Evolutionary conservation across 2,329 filamentous ascomycete species (phyloP), one percentile per base, ranked within the genome.

Genomic region (Neonectria hederae): DNA sequence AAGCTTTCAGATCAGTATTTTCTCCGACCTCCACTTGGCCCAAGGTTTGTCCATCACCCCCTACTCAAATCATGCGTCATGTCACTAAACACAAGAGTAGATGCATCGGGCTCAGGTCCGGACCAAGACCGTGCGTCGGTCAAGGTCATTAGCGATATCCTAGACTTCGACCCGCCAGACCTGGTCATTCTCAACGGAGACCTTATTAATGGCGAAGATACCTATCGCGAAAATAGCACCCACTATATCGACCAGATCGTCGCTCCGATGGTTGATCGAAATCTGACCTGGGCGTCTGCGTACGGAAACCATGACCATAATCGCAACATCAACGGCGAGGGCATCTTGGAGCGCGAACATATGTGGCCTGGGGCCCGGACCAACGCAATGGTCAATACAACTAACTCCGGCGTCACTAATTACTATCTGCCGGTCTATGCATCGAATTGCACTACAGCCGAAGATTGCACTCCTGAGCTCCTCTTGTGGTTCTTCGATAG

Each of bases 401-500:
- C 9, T 0, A 49, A 70, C 3, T 70, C 72, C 0, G 82, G 82
- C 1, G 64, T 78, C 7, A 81, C 81, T 0, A 84, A 84, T 48
- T 83, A 83, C 63, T 78, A 82, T 59, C 72, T 83, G 0, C 79
- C 80, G 0, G 77, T 83, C 0, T 81, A 79, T 28, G 70, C 75
- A 19, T 60, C 72, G 5, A 64, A 74, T 8, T 81, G 80, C 52
- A 64, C 62, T 5, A 21, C 30, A 2, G 53, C 22, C 4, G 6
- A 48, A 26, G 11, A 69, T 9, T 82, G 80, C 57, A 62, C 69
- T 0, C 79, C 80, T 0, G 76, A 79, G 24, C 64, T 82, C 7
- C 70, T 92, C 0, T 79, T 92, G 0, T 92, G 89, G 88, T 92
- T 92, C 78, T 91, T 92, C 66, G 90, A 92, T 71, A 85, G 82